These are phyloP conservation scores for Hypoxylon trugodes DNA, from an alignment of 495 filamentous ascomycete species.

Conservation along the genomic window DNA sequence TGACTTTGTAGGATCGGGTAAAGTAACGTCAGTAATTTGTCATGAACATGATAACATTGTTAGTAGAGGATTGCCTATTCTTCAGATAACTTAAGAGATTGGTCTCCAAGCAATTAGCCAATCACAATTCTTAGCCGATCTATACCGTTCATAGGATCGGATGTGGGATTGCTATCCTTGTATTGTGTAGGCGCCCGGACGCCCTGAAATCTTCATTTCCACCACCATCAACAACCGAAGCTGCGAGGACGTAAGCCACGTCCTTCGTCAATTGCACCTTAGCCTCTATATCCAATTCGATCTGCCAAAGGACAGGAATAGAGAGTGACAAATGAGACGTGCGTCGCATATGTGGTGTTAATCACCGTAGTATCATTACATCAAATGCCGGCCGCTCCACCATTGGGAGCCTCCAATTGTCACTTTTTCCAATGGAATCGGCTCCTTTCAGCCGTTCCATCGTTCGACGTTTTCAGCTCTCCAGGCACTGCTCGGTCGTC, in stretches of 20 bases:
- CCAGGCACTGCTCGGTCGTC: constrained; percentile 1
- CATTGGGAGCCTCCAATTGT: neutral
- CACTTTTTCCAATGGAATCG: neutral
- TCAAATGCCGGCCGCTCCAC: constrained; percentile 1
- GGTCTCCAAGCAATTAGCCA: too few relatives aligned
- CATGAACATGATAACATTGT: too few relatives aligned
- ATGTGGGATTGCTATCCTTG: too few relatives aligned
- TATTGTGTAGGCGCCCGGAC: too few relatives aligned
- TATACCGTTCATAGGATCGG: constrained; percentile 6
- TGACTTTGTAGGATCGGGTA: too few relatives aligned
- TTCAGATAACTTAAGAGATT: too few relatives aligned
- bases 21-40: too few relatives aligned
- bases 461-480: constrained; percentile 18
- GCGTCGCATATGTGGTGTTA: constrained; percentile 1
- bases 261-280: constrained; percentile 8
- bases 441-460: neutral
- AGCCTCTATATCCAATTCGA: constrained; percentile 12
- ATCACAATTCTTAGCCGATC: constrained; percentile 2
- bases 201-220: too few relatives aligned
- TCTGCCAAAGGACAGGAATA: neutral
- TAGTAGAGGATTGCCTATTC: too few relatives aligned
- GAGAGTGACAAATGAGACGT: neutral
- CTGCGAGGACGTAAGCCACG: too few relatives aligned
- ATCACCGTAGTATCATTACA: neutral
- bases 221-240: too few relatives aligned